These are phyloP conservation scores for Coemansia javaensis DNA, from an alignment of 192 early-diverging fungal genomes.

Conservation along the genomic window DNA sequence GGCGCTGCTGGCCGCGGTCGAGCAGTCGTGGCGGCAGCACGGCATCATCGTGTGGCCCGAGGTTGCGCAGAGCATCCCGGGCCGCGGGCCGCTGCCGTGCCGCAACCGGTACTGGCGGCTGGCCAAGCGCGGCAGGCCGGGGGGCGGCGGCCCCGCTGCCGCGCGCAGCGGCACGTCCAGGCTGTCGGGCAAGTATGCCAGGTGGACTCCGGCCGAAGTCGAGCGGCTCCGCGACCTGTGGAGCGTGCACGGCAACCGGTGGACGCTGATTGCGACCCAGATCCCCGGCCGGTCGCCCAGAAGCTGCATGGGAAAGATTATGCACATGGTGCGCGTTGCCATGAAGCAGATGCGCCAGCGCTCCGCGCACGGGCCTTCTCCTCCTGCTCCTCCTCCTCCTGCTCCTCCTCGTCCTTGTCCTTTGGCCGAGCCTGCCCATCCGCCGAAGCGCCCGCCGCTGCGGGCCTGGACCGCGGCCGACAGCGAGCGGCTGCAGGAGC, in stretches of 20 bases:
- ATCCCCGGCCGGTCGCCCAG: background rate
- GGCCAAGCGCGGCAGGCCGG: too few relatives aligned
- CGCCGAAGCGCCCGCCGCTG: too few relatives aligned
- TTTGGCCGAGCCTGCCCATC: too few relatives aligned
- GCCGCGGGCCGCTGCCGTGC: background rate
- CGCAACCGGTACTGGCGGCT: background rate
- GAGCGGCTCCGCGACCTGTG: background rate
- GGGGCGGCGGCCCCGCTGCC: too few relatives aligned
- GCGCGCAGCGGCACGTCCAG: too few relatives aligned
- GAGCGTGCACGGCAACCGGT: background rate
- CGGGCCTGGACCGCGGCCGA: constrained; percentile 5
- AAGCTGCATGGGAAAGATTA: background rate
- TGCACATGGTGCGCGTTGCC: too few relatives aligned
- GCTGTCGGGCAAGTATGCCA: too few relatives aligned
- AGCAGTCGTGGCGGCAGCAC: background rate
- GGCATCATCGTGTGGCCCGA: background rate
- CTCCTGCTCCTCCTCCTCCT: too few relatives aligned
- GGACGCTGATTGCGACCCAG: background rate
- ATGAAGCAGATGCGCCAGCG: background rate
- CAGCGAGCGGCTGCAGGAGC: constrained; percentile 1
- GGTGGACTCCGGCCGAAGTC: constrained; percentile 1
- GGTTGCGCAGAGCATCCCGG: background rate
- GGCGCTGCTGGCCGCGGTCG: background rate
- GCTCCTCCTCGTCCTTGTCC: too few relatives aligned
- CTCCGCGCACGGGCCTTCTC: too few relatives aligned